Conservation (phyloP, 2,329 filamentous ascomycete species). For the Diaporthe sp. region DNA sequence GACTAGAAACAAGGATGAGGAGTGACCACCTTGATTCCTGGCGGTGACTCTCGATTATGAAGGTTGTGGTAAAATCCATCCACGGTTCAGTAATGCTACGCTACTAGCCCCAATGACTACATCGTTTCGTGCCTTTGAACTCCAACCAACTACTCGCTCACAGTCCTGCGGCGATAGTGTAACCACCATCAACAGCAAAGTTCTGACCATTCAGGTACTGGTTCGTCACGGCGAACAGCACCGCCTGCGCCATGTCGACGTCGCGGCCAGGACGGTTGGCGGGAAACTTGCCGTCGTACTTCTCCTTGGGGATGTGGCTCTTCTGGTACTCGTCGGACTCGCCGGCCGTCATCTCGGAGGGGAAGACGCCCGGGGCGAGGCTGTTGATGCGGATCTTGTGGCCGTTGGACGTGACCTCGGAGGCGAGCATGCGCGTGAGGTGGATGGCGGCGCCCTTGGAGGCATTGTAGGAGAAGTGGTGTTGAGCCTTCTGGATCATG, state of each 20-base stretch:
- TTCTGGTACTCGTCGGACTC: slow-evolving; percentile 66
- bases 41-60: not conserved
- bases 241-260: slow-evolving; percentile 69
- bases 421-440: slow-evolving; percentile 73
- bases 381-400: slow-evolving; percentile 79
- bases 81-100: not conserved
- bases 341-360: slow-evolving; percentile 78
- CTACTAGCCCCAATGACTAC: not conserved
- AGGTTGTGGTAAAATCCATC: not conserved
- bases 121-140: not conserved
- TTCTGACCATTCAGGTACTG: slow-evolving; percentile 57
- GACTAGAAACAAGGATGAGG: not conserved
- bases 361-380: slow-evolving; percentile 79
- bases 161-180: slow-evolving; percentile 56
- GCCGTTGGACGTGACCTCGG: slow-evolving; percentile 69
- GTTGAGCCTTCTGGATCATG: slow-evolving; percentile 72
- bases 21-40: no score
- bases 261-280: slow-evolving; percentile 66
- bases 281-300: slow-evolving; percentile 69
- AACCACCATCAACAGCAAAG: slow-evolving; percentile 67
- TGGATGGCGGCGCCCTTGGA: slow-evolving; percentile 76
- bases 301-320: slow-evolving; percentile 69
- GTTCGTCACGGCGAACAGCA: slow-evolving; percentile 65
- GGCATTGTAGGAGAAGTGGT: slow-evolving; percentile 76
- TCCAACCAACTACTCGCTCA: not conserved